Evolutionary conservation across 164 flowering plant species (phyloP).

Genomic region (Protea cynaroides): DNA sequence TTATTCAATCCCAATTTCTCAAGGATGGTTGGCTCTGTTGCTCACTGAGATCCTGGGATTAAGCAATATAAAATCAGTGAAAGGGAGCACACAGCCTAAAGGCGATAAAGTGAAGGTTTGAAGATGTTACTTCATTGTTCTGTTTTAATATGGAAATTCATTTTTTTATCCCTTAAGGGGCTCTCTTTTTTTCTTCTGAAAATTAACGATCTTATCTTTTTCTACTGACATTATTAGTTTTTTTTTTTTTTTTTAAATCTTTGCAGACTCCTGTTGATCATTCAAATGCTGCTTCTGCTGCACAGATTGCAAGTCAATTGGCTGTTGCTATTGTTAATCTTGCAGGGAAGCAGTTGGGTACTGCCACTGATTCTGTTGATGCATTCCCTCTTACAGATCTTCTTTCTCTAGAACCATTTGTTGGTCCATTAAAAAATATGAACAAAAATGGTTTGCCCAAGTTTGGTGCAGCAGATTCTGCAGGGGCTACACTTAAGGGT

Average conservation of each 20-base stretch:
- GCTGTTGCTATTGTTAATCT: constrained; percentile 72
- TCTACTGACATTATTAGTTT: background rate
- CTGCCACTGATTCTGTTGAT: constrained; percentile 32
- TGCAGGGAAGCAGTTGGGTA: constrained; percentile 50
- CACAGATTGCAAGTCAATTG: constrained; percentile 55
- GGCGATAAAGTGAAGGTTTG: constrained; percentile 71
- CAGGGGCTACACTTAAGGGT: constrained; percentile 82
- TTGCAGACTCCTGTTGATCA: constrained; percentile 88
- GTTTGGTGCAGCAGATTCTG: constrained; percentile 82
- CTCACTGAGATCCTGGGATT: constrained; percentile 51
- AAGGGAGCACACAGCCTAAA: constrained; percentile 47
- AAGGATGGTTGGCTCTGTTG: constrained; percentile 81
- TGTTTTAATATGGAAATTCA: background rate
- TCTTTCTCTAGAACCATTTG: constrained; percentile 79
- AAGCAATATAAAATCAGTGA: constrained; percentile 32
- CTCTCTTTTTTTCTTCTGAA: background rate
- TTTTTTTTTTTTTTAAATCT: constrained; percentile 10
- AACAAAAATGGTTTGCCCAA: constrained; percentile 57
- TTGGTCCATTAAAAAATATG: constrained; percentile 44
- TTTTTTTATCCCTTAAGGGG: background rate
- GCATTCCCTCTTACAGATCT: constrained; percentile 62
- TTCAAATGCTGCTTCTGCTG: constrained; percentile 53
- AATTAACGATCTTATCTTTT: background rate
- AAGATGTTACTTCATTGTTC: constrained; percentile 1
- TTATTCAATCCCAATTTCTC: constrained; percentile 76